These are phyloP conservation scores for Coniochaeta sp. DNA, from an alignment of 2,329 filamentous ascomycete genomes.

Conservation along the genomic window DNA sequence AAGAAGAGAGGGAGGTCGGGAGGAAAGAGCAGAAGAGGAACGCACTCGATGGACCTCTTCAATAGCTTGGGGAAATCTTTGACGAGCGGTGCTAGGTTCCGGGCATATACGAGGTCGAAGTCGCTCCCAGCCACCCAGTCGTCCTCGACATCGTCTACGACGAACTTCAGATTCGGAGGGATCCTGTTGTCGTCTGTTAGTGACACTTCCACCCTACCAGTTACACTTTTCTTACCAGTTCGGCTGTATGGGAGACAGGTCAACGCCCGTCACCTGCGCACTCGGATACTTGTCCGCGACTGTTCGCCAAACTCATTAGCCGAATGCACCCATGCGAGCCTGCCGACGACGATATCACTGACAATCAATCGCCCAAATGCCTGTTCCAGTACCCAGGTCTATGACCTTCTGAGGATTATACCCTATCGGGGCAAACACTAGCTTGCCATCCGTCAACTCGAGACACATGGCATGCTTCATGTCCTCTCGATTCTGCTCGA, in stretches of 20 bases:
- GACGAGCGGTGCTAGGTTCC: slow-evolving; percentile 45
- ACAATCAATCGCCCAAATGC: slow-evolving; percentile 42
- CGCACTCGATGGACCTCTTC: slow-evolving; percentile 33
- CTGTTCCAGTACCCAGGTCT: slow-evolving; percentile 10
- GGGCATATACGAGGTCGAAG: slow-evolving; percentile 52
- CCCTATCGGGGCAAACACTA: slow-evolving; percentile 1
- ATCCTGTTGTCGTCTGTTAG: slow-evolving; percentile 21
- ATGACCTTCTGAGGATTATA: slow-evolving; percentile 1
- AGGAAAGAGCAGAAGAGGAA: neutral
- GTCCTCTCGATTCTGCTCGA: slow-evolving; percentile 36
- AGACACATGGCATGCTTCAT: slow-evolving; percentile 35
- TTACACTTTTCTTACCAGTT: no score
- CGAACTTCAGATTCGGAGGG: slow-evolving; percentile 44
- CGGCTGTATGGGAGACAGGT: slow-evolving; percentile 20
- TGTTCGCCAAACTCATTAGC: neutral
- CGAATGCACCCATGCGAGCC: neutral
- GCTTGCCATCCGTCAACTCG: slow-evolving; percentile 22
- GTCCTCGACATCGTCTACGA: slow-evolving; percentile 48
- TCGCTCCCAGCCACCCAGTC: slow-evolving; percentile 39
- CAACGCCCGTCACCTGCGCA: slow-evolving; percentile 15
- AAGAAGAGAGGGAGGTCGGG: neutral
- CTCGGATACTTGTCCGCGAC: slow-evolving; percentile 12
- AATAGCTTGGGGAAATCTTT: slow-evolving; percentile 42
- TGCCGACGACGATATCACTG: neutral
- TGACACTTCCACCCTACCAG: no score